These are phyloP conservation scores for Ganoderma sinense DNA, from an alignment of 1,284 basidiomycete species.

Conservation along the genomic window DNA sequence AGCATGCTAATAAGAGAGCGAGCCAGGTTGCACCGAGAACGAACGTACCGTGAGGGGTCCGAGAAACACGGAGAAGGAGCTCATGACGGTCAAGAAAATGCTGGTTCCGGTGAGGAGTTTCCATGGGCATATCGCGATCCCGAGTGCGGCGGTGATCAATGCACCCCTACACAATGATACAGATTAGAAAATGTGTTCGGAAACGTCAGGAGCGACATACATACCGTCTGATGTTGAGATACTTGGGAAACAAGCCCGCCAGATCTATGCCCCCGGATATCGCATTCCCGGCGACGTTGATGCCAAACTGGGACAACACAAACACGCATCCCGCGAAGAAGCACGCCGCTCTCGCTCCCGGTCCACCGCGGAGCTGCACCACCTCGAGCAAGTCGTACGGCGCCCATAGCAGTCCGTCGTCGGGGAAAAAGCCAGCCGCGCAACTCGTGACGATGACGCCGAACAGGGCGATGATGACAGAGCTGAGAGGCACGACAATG, in stretches of 20 bases:
- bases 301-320: conserved; percentile 31
- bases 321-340: conserved; percentile 33
- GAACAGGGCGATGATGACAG: conserved; percentile 27
- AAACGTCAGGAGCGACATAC: not conserved
- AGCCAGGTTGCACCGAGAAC: not conserved
- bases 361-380: conserved; percentile 27
- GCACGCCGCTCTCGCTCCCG: conserved; percentile 31
- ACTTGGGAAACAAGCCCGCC: conserved; percentile 30
- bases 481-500: conserved; percentile 29
- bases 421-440: conserved; percentile 27
- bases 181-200: not conserved
- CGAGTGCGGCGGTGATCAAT: conserved; percentile 28
- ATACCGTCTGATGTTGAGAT: conserved; percentile 30
- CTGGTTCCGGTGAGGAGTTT: conserved; percentile 31
- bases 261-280: conserved; percentile 33
- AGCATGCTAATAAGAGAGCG: too few relatives aligned
- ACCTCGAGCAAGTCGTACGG: conserved; percentile 30
- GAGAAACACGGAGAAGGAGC: conserved; percentile 33
- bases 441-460: conserved; percentile 33
- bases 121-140: conserved; percentile 33
- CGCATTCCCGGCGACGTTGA: conserved; percentile 33
- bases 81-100: conserved; percentile 31
- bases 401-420: conserved; percentile 31
- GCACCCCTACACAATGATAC: conserved; percentile 17
- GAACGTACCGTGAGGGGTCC: conserved; percentile 30